Conservation (phyloP, 805 yeast genomes). For the Cyberlindnera maritima region DNA sequence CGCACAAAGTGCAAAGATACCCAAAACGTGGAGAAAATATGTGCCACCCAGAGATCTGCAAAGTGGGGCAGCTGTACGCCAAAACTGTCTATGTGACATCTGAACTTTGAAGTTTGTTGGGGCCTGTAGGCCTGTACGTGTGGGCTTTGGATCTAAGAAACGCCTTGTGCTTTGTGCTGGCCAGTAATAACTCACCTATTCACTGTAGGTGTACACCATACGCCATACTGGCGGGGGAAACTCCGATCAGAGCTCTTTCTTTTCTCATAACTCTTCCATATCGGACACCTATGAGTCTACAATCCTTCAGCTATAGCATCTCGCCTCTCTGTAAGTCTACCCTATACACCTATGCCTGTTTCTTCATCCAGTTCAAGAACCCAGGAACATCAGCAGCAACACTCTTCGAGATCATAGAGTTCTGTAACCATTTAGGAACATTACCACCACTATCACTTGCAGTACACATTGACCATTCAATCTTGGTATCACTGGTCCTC, state of each 20-base stretch:
- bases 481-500: conserved; percentile 15
- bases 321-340: too few relatives aligned
- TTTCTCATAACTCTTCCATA: too few relatives aligned
- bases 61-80: neutral
- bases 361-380: conserved; percentile 29
- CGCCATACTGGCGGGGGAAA: too few relatives aligned
- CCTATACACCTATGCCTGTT: neutral
- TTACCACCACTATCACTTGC: conserved; percentile 39
- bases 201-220: too few relatives aligned
- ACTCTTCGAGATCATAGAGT: conserved; percentile 36
- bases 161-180: too few relatives aligned
- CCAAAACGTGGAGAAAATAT: too few relatives aligned
- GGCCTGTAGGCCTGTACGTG: too few relatives aligned
- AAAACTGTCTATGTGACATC: too few relatives aligned
- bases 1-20: neutral
- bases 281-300: neutral
- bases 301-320: too few relatives aligned
- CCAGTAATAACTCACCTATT: neutral
- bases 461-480: conserved; percentile 39
- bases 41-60: neutral
- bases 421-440: conserved; percentile 39
- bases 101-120: too few relatives aligned
- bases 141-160: too few relatives aligned
- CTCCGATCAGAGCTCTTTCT: too few relatives aligned
- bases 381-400: conserved; percentile 39